Base-by-base conservation (phyloP, 2,329 filamentous ascomycete genomes). In the Xylariomycetidae sp. region DNA sequence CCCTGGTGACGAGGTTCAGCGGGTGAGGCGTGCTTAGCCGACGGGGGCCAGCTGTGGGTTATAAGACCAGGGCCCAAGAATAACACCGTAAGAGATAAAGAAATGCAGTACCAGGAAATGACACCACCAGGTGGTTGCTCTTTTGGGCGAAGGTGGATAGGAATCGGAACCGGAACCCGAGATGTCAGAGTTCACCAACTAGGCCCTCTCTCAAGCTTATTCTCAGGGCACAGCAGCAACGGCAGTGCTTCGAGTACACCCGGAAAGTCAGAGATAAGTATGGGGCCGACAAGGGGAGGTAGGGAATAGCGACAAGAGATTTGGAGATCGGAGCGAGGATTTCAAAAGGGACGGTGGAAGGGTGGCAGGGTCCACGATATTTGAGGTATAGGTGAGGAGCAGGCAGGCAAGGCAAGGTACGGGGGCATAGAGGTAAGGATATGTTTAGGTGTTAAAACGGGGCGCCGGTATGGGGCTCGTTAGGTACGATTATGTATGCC, bases 1-100 rank as follows among this genome's bases (percentile, higher is more conserved):
- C 60, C 56, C 52, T 42, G 55, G 56, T 50, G 65, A 70, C 64
- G 64, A 63, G 67, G 66, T 49, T 53, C 43, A 50, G 48, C 48
- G 51, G 52, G 47, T 52, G 49, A 52, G 46, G 50, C 48, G 48
- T 52, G 48, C 38, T 42, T 47, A 47, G 48, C 47, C 47, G 47
- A 53, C 40, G 48, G 48, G 50, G 46, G 46, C 42, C 42, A n/a
- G 43, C 47, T 43, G 43, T 42, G 41, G 47, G 46, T 49, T 53
- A 50, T 53, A 50, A 48, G 50, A 55, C 51, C 49, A 42, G 50
- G 53, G 48, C 39, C 43, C 38, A 39, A 44, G 43, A 47, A 49
- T 44, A 43, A 48, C 47, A 43, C 44, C 40, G 44, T 45, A 44
- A 44, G 44, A 45, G 39, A 47, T 40, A 49, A 43, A 44, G 42